Conservation (phyloP, 495 filamentous ascomycete genomes). For the Chaetomium fimeti region DNA sequence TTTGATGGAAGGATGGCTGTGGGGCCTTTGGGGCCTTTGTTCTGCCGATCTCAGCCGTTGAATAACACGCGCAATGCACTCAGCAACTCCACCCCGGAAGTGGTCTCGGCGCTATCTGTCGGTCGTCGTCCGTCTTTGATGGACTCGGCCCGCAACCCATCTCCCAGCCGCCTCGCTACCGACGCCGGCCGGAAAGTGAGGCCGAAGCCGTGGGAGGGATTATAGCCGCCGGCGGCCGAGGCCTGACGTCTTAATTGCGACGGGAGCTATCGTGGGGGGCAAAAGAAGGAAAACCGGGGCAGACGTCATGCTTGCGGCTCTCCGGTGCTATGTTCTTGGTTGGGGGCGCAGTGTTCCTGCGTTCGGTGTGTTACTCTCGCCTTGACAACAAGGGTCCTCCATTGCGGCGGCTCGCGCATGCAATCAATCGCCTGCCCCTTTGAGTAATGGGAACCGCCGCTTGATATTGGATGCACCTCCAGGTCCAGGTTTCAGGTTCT, state of each 20-base stretch:
- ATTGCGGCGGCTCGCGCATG: slow-evolving; percentile 6
- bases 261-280: no score
- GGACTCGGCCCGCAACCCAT: background rate
- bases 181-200: background rate
- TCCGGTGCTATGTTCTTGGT: background rate
- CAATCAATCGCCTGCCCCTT: slow-evolving; percentile 11
- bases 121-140: background rate
- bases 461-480: slow-evolving; percentile 5
- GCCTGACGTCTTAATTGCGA: background rate
- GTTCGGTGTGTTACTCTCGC: background rate
- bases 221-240: background rate
- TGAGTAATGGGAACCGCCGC: slow-evolving; percentile 1
- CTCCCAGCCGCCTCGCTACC: background rate
- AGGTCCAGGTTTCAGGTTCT: slow-evolving; percentile 8
- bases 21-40: background rate
- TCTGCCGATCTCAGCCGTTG: background rate
- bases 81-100: background rate
- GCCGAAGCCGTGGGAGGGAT: background rate
- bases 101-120: background rate
- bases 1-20: background rate
- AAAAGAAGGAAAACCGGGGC: background rate
- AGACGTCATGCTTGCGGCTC: slow-evolving; percentile 5
- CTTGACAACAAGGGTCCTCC: background rate
- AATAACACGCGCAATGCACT: background rate
- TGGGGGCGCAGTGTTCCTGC: slow-evolving; percentile 5